Base-by-base conservation (phyloP, 768 basidiomycete species). In the Cystofilobasidium bisporidii region DNA sequence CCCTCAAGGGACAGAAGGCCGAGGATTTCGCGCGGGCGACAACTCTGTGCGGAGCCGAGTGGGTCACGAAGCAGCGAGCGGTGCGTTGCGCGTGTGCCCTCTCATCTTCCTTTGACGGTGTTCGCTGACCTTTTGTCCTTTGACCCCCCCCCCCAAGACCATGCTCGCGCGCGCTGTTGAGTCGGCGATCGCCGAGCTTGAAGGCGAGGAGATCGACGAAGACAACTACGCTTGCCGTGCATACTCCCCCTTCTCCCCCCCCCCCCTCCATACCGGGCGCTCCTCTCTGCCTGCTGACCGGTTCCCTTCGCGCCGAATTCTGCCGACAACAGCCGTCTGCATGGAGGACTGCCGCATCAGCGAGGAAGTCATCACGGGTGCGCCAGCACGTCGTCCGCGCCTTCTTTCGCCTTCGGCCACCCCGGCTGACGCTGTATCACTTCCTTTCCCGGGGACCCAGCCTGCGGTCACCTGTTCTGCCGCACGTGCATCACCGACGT, bases 381-480 rank as follows among this genome's bases (percentile, higher is more conserved):
- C 58, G 40, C 36, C 36, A 36, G 17, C n/a, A 1, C 53, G 30
- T 32, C 32, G 4, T 10, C 32, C n/a, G 22, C 26, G 3, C 9
- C 26, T 55, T 6, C 53, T 30, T 56, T 17, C 30, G 8, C 17
- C 12, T 30, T 5, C 53, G 8, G 47, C 5, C 22, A 6, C 8
- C 17, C 53, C 15, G 14, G 17, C 53, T 32, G 28, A 32, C 28
- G 2, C 28, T 32, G 3, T 2, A 9, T 9, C 30, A 4, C 18
- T 8, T 17, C 15, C 26, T 56, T 3, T 6, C 15, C 56, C 36
- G 36, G 6, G 4, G 20, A n/a, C n/a, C n/a, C 40, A 33, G 58
- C 57, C 33, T 66, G 65, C 58, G 20, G 47, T 2, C 65, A 66
- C 26, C 40, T 47, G 26, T 66, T 40, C 47, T 66, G 65, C 48